A percentile compares a stretch with the other conserved stretches of the same genome.
These are phyloP conservation scores for Gynandropsis gynandra DNA, from an alignment of 345 rosid genomes.

Conservation along the genomic window DNA sequence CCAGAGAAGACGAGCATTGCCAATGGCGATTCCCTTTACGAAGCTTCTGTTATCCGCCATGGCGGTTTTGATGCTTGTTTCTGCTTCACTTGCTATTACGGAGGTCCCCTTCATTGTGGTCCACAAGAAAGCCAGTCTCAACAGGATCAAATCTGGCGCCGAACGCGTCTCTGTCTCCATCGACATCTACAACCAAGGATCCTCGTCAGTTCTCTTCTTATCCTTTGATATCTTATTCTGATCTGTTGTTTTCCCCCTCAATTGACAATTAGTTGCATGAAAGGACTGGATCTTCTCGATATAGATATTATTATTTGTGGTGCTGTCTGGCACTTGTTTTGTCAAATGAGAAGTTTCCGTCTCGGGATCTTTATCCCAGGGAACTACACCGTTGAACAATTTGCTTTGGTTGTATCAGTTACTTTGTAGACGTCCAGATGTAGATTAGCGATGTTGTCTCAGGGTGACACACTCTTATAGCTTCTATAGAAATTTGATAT, in stretches of 20 bases:
- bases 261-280: no score
- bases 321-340: no score
- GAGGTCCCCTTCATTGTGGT: conserved; percentile 90
- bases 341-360: no score
- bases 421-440: no score
- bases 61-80: conserved; percentile 36
- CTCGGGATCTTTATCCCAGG: no score
- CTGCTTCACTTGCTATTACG: conserved; percentile 43
- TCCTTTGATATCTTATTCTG: neutral
- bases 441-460: no score
- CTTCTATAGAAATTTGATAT: neutral
- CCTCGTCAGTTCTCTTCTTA: conserved; percentile 46
- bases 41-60: conserved; percentile 34
- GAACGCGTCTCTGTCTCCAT: conserved; percentile 79
- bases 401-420: no score
- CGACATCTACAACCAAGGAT: conserved; percentile 92
- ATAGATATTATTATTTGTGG: no score
- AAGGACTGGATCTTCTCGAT: no score
- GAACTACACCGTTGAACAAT: no score
- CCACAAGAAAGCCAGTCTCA: conserved; percentile 82
- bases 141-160: conserved; percentile 72
- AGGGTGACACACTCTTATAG: neutral
- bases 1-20: neutral
- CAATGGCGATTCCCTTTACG: conserved; percentile 23
- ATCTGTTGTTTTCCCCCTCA: neutral